Conservation (phyloP, 2,329 filamentous ascomycete genomes). For the Arthrobotrys conoides region DNA sequence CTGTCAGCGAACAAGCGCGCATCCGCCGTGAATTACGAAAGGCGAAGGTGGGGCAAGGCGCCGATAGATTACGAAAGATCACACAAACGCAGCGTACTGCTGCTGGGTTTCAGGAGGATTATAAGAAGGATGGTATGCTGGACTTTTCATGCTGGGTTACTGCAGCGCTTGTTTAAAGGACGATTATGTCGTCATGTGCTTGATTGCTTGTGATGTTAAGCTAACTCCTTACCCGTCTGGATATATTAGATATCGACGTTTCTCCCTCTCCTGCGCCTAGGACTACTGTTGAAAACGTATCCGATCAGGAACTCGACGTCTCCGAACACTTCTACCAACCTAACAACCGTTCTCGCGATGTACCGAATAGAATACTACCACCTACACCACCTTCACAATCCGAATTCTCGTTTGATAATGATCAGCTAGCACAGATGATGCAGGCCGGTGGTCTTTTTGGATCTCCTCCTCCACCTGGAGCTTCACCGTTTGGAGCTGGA, state of each 20-base stretch:
- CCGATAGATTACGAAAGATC: slow-evolving; percentile 80
- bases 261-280: slow-evolving; percentile 65
- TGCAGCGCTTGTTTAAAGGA: slow-evolving; percentile 19
- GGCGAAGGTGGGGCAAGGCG: slow-evolving; percentile 82
- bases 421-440: slow-evolving; percentile 77
- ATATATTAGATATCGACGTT: slow-evolving; percentile 62
- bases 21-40: slow-evolving; percentile 83
- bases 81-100: slow-evolving; percentile 68
- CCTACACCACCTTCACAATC: slow-evolving; percentile 60
- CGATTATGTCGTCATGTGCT: not conserved
- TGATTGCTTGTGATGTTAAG: not conserved
- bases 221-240: slow-evolving; percentile 14
- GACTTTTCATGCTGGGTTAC: slow-evolving; percentile 17
- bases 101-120: slow-evolving; percentile 54
- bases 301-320: slow-evolving; percentile 82
- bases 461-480: slow-evolving; percentile 63
- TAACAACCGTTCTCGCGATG: slow-evolving; percentile 67
- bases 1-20: slow-evolving; percentile 76
- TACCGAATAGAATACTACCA: slow-evolving; percentile 60
- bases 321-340: slow-evolving; percentile 80
- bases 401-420: slow-evolving; percentile 68
- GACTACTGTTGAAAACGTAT: slow-evolving; percentile 44
- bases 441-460: slow-evolving; percentile 65
- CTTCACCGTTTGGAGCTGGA: slow-evolving; percentile 63
- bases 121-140: slow-evolving; percentile 60